Evolutionary conservation across 495 filamentous ascomycete species (phyloP).

Genomic region (Hamigera avellanea): DNA sequence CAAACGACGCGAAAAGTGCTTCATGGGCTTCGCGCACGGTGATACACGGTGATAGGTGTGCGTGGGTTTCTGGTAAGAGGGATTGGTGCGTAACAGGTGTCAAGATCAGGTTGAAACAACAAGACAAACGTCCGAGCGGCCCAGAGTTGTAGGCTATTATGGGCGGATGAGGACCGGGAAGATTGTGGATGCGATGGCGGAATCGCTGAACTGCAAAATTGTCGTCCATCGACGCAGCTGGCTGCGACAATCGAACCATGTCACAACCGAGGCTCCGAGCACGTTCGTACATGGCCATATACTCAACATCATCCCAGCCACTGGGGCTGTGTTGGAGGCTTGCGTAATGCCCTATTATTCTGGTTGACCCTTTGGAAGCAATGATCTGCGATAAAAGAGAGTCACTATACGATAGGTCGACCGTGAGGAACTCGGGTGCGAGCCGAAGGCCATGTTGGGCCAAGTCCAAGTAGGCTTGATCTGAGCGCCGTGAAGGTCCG

Average conservation of each 20-base stretch:
- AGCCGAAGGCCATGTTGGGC: constrained; percentile 58
- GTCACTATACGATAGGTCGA: constrained; percentile 51
- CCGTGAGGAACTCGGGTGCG: constrained; percentile 55
- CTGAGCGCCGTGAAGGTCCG: constrained; percentile 11
- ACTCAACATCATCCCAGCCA: constrained; percentile 28
- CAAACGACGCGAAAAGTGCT: constrained; percentile 42
- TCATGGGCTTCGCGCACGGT: constrained; percentile 26
- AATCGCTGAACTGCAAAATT: constrained; percentile 31
- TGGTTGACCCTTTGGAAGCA: constrained; percentile 44
- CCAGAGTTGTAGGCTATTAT: constrained; percentile 66
- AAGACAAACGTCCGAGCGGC: constrained; percentile 48
- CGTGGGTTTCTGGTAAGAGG: constrained; percentile 10
- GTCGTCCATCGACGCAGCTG: constrained; percentile 26
- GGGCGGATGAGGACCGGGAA: constrained; percentile 23
- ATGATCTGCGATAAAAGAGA: constrained; percentile 42
- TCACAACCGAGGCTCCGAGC: constrained; percentile 35
- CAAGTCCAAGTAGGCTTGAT: constrained; percentile 45
- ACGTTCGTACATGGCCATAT: constrained; percentile 25
- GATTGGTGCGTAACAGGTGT: constrained; percentile 43
- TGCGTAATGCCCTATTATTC: constrained; percentile 55
- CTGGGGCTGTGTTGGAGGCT: constrained; percentile 31
- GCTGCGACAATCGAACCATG: constrained; percentile 35
- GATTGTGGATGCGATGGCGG: constrained; percentile 19
- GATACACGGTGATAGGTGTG: constrained; percentile 27
- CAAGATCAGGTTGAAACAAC: constrained; percentile 52